Conservation (phyloP, 139 green algal species). For the Tetraselmis chui region DNA sequence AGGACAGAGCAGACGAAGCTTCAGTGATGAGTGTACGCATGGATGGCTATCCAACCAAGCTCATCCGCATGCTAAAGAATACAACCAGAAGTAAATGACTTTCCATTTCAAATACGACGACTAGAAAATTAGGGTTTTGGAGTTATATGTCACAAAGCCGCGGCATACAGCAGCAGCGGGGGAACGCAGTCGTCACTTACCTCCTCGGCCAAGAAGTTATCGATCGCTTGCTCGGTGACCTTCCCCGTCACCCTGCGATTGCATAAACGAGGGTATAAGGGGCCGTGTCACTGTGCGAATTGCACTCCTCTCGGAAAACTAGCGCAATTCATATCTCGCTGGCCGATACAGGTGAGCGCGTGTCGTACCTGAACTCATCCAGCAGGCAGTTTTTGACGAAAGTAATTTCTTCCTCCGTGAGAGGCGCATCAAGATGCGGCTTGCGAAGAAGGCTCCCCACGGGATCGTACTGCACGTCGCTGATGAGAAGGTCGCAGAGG, state of each 20-base stretch:
- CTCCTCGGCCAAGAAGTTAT: neutral
- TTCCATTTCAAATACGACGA: no score
- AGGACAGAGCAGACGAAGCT: neutral
- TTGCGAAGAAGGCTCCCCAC: neutral
- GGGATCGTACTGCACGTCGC: neutral
- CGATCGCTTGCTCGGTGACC: neutral
- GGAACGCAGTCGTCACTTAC: neutral
- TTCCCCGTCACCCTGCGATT: neutral
- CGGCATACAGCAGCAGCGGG: neutral
- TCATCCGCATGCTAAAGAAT: no score
- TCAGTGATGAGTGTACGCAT: neutral
- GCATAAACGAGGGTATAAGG: neutral
- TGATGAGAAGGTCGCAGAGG: neutral
- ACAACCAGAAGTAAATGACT: no score
- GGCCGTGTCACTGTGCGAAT: neutral
- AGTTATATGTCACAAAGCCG: neutral
- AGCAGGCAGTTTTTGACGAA: neutral
- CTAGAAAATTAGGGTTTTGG: no score
- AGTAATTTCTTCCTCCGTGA: neutral
- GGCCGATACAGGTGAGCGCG: neutral
- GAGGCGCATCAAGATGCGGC: neutral
- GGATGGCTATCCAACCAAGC: no score
- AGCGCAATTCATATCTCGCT: neutral
- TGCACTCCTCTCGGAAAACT: no score
- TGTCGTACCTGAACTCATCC: neutral